Evolutionary conservation across 257 asterid species (phyloP), one percentile per base, ranked within the genome.

Genomic region (Penstemon eatonii): DNA sequence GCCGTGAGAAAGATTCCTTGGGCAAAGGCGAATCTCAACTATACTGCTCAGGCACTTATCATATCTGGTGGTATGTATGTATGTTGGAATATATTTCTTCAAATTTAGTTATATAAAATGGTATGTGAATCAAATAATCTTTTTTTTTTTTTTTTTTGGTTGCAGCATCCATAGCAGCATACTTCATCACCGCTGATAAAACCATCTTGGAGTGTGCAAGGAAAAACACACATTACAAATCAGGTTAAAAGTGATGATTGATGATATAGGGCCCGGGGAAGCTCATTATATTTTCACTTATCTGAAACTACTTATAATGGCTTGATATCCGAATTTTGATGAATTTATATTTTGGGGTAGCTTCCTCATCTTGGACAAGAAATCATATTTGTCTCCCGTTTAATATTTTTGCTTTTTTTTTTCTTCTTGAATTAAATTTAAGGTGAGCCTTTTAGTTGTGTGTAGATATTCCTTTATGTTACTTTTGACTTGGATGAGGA

Each of bases 11-110:
- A 73, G 36, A 73, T 90, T 75, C 94, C 91, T 57, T 88, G 97
- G 97, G 97, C 97, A 36, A 90, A 88, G 88, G 90, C 94, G 18
- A 84, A 90, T 77, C 80, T 90, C 77, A 90, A 90, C 73, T 82
- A 87, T 56, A 90, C 96, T 63, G 96, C 79, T 10, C 96, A 90
- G 75, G 97, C 97, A 65, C 91, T 90, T 66, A 81, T 90, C 66
- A 73, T 90, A 81, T 84, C 97, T 69, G 87, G 73, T 9, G 96
- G 97, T 90, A 82, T n/a, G n/a, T n/a, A n/a, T 25, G 33, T 25
- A 25, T 53, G 74, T 64, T 58, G 6, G 10, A n/a, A 45, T n/a
- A 25, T 6, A 38, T 40, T 33, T 8, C 44, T 10, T 10, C 5
- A 19, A 50, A 4, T 15, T 59, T 8, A 7, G 3, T 71, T 46